Percentiles rank a stretch among this genome's conserved stretches.
Evolutionary conservation across 352 stramenopile species (phyloP).

Genomic region (Globisporangium nunn): DNA sequence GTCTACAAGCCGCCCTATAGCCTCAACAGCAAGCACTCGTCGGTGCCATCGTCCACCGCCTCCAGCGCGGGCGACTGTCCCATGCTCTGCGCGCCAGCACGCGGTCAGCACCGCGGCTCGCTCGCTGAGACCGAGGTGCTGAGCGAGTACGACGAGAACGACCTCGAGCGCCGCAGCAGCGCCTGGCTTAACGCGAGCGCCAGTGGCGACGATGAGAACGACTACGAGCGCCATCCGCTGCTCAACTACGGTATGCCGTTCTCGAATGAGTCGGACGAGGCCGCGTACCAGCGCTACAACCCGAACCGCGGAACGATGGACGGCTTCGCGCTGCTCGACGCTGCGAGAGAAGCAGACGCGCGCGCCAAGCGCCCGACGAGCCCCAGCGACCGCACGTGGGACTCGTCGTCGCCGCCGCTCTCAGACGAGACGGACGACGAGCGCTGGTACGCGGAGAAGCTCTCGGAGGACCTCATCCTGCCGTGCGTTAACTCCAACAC

Average conservation of each 20-base stretch:
- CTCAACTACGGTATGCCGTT: slow-evolving; percentile 18
- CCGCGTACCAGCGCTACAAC: slow-evolving; percentile 26
- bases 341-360: slow-evolving; percentile 16
- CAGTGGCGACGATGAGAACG: background rate
- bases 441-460: slow-evolving; percentile 17
- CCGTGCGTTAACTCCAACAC: slow-evolving; percentile 10
- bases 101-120: slow-evolving; percentile 17
- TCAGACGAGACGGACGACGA: slow-evolving; percentile 8
- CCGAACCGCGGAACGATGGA: slow-evolving; percentile 17
- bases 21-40: slow-evolving; percentile 1
- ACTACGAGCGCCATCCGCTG: slow-evolving; percentile 8
- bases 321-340: slow-evolving; percentile 24
- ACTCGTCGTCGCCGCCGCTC: slow-evolving; percentile 9
- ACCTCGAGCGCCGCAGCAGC: slow-evolving; percentile 15
- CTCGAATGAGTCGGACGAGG: slow-evolving; percentile 25
- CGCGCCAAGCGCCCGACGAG: slow-evolving; percentile 8
- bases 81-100: slow-evolving; percentile 3
- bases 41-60: background rate
- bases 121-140: slow-evolving; percentile 29
- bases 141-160: slow-evolving; percentile 17
- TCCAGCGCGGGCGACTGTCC: slow-evolving; percentile 1
- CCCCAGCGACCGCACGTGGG: slow-evolving; percentile 11
- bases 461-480: slow-evolving; percentile 2
- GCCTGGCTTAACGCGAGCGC: slow-evolving; percentile 11
- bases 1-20: slow-evolving; percentile 11